Base-by-base conservation (phyloP, 2,329 filamentous ascomycete species). In the Endoconidiophora polonica region DNA sequence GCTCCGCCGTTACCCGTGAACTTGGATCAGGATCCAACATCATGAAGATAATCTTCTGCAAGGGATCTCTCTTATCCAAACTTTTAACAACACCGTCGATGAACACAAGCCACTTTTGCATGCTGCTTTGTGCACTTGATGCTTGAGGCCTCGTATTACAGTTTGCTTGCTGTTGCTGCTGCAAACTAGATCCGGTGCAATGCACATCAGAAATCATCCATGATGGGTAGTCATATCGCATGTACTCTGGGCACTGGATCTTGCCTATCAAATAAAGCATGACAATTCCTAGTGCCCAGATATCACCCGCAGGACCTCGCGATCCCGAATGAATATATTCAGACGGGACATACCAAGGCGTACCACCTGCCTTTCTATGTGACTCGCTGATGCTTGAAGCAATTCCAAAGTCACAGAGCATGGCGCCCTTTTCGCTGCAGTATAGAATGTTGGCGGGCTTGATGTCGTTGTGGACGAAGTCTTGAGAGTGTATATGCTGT, bases 391-490 rank as follows among this genome's bases (percentile, higher is more conserved):
- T 66, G 26, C 61, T 62, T 2, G 73, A 74, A 6, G 73, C 73
- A 41, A 77, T 63, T 10, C 75, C 75, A 60, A 77, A 75, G 59
- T 78, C 75, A 59, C 75, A 78, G 26, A 79, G 68, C 2, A 77
- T 72, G 33, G 73, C 74, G 4, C 75, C 75, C 9, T 73, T 68
- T 38, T 76, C 72, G 24, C 66, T 66, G 12, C 73, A 76, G 61
- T 77, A 79, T 29, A 79, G 63, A 49, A 78, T 77, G 54, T 78
- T 79, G 55, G 69, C 72, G 1, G 75, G 75, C 59, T 78, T 78
- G 61, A 78, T 75, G 59, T 79, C 75, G 60, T 78, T 79, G 61
- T 79, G 75, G 10, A 76, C 70, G 20, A 73, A 63, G 49, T 66
- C 65, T 50, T 69, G 68, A 45, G 64, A 63, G 59, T 79, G 75